Base-by-base conservation (phyloP, 1,139 yeast species). In the Kurtzmaniella quercitrusa region DNA sequence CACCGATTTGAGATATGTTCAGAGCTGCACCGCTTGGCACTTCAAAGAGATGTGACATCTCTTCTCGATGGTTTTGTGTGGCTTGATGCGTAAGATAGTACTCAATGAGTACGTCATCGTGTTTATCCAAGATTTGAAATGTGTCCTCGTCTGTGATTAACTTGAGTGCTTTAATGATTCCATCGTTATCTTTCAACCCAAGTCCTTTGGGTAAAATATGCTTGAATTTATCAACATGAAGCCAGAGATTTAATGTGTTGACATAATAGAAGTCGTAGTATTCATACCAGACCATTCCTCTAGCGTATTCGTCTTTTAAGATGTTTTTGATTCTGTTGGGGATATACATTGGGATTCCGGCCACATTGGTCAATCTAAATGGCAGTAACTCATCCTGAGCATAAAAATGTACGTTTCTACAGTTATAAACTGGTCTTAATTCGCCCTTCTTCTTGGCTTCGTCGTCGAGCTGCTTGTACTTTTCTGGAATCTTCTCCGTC, bases 381-480 rank as follows among this genome's bases (percentile, higher is more conserved):
- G 72, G 70, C 36, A 58, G 59, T 34, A 68, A 52, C 49, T 68
- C 70, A 19, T 66, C 63, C 34, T 61, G 60, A 1, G 63, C 58
- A 49, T 65, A 64, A 44, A 65, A 68, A 48, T 67, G 68, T 43
- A 57, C 55, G 42, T 57, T 56, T 38, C 68, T 58, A 47, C 69
- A 66, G 47, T 65, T 66, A 47, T 62, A 65, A 19, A 64, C 59
- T 41, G 57, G 57, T 44, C 55, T 50, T 6, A 52, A 12, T 21
- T 37, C 39, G 6, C 29, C 19, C 36, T 37, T 34, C 14, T 19
- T 19, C n/a, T 36, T 36, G 5, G 38, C 38, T 14, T 36, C 27
- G 5, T 48, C 52, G 43, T 48, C 50, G 19, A 44, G 45, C 40
- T 48, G 51, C 19, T 55, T 44, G 47, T 59, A 56, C 41, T 58